Percentiles rank a stretch among this genome's conserved stretches.
These are phyloP conservation scores for Kwoniella dendrophila DNA, from an alignment of 768 basidiomycete genomes.

Conservation along the genomic window DNA sequence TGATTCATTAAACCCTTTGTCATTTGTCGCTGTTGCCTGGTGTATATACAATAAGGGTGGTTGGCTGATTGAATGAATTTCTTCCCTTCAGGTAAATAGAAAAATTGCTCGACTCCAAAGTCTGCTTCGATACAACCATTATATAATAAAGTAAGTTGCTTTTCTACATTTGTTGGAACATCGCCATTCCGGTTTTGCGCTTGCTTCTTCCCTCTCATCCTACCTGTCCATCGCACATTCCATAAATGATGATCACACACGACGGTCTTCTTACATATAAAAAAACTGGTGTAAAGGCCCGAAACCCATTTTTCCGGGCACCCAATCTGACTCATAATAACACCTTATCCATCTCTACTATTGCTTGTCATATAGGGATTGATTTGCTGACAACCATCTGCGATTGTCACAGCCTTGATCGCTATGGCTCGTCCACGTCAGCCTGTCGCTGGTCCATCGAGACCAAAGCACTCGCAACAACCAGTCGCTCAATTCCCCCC, in stretches of 20 bases:
- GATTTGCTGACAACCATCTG: background rate
- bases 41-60: too few species aligned
- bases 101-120: too few species aligned
- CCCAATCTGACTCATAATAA: conserved; percentile 46
- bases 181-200: background rate
- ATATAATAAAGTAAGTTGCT: background rate
- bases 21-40: too few species aligned
- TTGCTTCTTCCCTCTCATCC: background rate
- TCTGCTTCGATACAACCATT: too few species aligned
- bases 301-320: conserved; percentile 53
- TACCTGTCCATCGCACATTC: background rate
- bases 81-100: too few species aligned
- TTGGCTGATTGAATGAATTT: background rate
- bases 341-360: background rate
- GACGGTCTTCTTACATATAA: conserved; percentile 53
- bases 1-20: conserved; percentile 19
- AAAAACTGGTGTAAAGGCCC: conserved; percentile 51
- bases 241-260: conserved; percentile 54
- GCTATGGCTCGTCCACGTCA: conserved; percentile 40
- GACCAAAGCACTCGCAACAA: conserved; percentile 39
- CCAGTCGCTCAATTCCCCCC: conserved; percentile 45
- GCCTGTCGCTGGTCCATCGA: conserved; percentile 46
- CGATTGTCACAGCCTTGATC: conserved; percentile 6
- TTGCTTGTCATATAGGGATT: too few species aligned
- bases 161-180: background rate